Percentiles rank a stretch among this genome's conserved stretches.
phyloP scores from a whole-genome alignment of 1,139 yeast genomes.

The Yamadazyma dendronema region DNA sequence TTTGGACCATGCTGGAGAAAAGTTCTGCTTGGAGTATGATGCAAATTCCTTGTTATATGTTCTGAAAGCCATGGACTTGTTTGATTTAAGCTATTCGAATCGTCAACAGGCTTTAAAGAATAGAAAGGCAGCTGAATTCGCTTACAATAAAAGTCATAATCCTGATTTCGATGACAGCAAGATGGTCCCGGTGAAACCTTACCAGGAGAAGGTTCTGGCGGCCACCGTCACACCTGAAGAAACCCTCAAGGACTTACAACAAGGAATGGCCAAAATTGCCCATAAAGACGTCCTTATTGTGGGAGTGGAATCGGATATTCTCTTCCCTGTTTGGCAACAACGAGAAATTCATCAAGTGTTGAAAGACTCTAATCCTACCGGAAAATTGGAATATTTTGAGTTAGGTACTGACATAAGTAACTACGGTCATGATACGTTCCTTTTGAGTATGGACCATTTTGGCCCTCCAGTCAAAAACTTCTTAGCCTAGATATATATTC shows the following conservation, averaged over 20 bases:
- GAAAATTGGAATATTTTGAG: conserved; percentile 60
- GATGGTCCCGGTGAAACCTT: conserved; percentile 54
- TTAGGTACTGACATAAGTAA: conserved; percentile 72
- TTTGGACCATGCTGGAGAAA: conserved; percentile 91
- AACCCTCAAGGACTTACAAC: conserved; percentile 55
- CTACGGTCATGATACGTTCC: conserved; percentile 89
- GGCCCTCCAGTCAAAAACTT: conserved; percentile 75
- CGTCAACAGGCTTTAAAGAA: conserved; percentile 42
- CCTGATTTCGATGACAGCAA: conserved; percentile 4
- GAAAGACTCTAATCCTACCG: conserved; percentile 24
- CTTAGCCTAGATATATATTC: conserved; percentile 9
- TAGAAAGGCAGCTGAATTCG: conserved; percentile 35
- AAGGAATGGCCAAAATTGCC: conserved; percentile 64
- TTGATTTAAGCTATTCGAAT: conserved; percentile 66
- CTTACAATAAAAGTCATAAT: conserved; percentile 15
- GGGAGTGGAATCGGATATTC: conserved; percentile 88
- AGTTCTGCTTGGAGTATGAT: conserved; percentile 87
- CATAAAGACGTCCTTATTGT: conserved; percentile 70
- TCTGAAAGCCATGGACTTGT: conserved; percentile 92
- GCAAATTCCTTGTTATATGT: conserved; percentile 85
- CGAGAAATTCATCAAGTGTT: conserved; percentile 71
- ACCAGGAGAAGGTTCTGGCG: conserved; percentile 45
- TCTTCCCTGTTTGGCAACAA: conserved; percentile 96
- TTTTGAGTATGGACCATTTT: conserved; percentile 72
- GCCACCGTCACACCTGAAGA: conserved; percentile 49